Conservation (phyloP, 176 grass and related monocot genomes). For the Carex littledalei region DNA sequence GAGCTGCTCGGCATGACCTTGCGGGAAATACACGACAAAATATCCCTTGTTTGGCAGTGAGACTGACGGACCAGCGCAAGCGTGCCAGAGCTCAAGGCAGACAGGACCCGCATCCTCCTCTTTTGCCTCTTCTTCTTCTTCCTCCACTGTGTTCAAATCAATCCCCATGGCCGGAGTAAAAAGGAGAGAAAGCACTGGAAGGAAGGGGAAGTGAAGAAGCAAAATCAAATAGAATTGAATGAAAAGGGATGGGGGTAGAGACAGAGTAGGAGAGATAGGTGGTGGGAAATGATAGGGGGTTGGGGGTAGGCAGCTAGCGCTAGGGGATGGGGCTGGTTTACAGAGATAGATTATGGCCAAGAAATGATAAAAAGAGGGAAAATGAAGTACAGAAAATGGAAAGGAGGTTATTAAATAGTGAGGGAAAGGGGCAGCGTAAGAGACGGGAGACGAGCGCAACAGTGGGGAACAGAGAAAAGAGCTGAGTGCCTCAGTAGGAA, state of each 20-base stretch:
- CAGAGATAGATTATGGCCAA: conserved; percentile 27
- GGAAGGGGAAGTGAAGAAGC: background rate
- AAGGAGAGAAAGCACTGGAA: background rate
- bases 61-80: conserved; percentile 62
- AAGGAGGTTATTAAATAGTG: background rate
- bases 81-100: conserved; percentile 82
- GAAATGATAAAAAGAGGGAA: background rate
- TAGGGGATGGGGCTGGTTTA: conserved; percentile 3
- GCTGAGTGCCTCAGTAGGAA: conserved; percentile 1
- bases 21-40: conserved; percentile 69
- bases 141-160: conserved; percentile 28
- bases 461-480: conserved; percentile 22
- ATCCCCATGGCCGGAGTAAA: conserved; percentile 3
- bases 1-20: conserved; percentile 63
- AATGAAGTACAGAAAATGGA: conserved; percentile 23
- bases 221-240: background rate
- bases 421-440: conserved; percentile 23
- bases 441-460: conserved; percentile 12
- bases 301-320: background rate
- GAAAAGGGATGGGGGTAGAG: background rate
- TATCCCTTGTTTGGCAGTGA: conserved; percentile 50
- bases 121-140: conserved; percentile 16
- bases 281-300: background rate
- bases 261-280: background rate
- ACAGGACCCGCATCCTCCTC: conserved; percentile 13